Evolutionary conservation across 257 asterid species (phyloP).

Genomic region (Sherardia arvensis): DNA sequence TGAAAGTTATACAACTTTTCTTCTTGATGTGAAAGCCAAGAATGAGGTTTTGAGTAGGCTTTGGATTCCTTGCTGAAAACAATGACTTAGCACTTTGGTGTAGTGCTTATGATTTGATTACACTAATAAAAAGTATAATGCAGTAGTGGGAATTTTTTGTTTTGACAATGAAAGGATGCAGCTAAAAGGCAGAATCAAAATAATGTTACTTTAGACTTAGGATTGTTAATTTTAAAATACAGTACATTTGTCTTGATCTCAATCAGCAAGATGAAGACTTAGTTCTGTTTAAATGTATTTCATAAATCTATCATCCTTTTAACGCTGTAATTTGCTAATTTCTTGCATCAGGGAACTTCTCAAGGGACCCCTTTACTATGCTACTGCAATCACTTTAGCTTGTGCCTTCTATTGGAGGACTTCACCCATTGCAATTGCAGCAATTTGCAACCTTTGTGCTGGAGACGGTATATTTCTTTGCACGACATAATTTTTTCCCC

Average conservation of each 20-base stretch:
- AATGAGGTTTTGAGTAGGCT: background rate
- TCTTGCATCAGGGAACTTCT: conserved; percentile 67
- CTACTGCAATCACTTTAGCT: conserved; percentile 64
- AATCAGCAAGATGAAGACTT: no score
- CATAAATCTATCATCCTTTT: conserved; percentile 2
- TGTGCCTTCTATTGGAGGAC: conserved; percentile 79
- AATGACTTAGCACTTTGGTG: background rate
- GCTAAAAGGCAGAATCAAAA: background rate
- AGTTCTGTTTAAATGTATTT: no score
- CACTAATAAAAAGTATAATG: background rate
- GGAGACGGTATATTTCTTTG: conserved; percentile 65
- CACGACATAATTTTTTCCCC: no score
- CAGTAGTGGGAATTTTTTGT: background rate
- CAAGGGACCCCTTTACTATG: conserved; percentile 92
- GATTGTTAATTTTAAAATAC: background rate
- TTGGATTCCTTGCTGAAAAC: background rate
- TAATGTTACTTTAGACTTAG: background rate
- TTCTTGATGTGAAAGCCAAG: background rate
- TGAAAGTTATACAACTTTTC: background rate
- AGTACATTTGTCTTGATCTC: background rate
- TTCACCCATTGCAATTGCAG: conserved; percentile 79
- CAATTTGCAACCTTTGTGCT: conserved; percentile 84
- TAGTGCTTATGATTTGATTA: background rate
- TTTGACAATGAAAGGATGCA: background rate
- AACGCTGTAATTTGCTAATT: conserved; percentile 13